Conservation (phyloP, 2,329 filamentous ascomycete species). For the Colletotrichum acutatum region DNA sequence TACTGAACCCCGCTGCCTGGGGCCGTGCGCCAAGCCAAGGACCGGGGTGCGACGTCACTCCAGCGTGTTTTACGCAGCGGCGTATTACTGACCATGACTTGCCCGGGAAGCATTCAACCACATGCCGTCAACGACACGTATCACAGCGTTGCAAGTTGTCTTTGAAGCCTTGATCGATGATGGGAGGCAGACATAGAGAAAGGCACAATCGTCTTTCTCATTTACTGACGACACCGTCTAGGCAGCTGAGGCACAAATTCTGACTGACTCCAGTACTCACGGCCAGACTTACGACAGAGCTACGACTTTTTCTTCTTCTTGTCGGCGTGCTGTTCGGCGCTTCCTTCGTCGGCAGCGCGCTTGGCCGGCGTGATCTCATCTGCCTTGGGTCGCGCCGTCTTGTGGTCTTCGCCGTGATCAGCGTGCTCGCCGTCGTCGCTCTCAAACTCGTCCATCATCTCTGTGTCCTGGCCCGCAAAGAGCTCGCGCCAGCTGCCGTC, state of each 20-base stretch:
- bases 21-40: neutral
- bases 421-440: constrained; percentile 48
- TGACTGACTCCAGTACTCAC: no score
- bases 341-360: constrained; percentile 32
- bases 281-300: neutral
- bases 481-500: constrained; percentile 67
- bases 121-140: no score
- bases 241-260: no score
- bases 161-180: neutral
- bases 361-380: constrained; percentile 35
- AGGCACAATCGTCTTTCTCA: no score
- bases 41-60: neutral
- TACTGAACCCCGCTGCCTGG: neutral
- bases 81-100: constrained; percentile 15
- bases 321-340: constrained; percentile 33
- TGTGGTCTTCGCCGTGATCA: constrained; percentile 42
- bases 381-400: constrained; percentile 14
- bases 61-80: constrained; percentile 27
- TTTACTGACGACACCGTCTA: no score
- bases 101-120: no score
- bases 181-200: neutral
- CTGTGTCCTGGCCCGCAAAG: constrained; percentile 53
- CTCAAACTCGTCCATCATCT: constrained; percentile 52
- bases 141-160: no score
- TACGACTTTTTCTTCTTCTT: constrained; percentile 28